Evolutionary conservation across 2,329 filamentous ascomycete genomes (phyloP).

Genomic region (Nemania bipapillata): DNA sequence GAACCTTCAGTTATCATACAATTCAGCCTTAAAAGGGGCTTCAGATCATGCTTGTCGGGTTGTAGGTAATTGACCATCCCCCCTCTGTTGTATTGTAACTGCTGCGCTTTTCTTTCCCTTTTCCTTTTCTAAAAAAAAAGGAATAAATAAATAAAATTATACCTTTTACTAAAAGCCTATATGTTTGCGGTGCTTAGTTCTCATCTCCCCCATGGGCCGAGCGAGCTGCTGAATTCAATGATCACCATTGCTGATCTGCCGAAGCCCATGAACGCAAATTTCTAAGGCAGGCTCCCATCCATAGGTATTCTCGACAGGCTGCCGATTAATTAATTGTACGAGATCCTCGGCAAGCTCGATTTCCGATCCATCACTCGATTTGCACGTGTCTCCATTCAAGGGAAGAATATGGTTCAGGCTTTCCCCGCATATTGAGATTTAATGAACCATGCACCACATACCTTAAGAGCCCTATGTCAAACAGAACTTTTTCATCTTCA

Average conservation of each 20-base stretch:
- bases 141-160: too few species aligned
- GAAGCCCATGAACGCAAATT: slow-evolving; percentile 11
- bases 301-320: slow-evolving; percentile 25
- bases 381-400: slow-evolving; percentile 18
- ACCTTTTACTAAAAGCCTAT: too few species aligned
- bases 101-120: too few species aligned
- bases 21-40: too few species aligned
- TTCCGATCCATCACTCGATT: slow-evolving; percentile 19
- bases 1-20: too few species aligned
- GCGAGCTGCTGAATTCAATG: slow-evolving; percentile 17
- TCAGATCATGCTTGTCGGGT: too few species aligned
- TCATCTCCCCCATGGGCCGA: slow-evolving; percentile 25
- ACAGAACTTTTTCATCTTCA: slow-evolving; percentile 22
- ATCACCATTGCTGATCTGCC: slow-evolving; percentile 24
- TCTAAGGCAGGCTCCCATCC: slow-evolving; percentile 11
- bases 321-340: slow-evolving; percentile 16
- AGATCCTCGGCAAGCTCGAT: slow-evolving; percentile 11
- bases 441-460: slow-evolving; percentile 21
- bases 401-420: slow-evolving; percentile 2
- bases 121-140: too few species aligned
- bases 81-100: too few species aligned
- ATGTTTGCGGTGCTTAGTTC: slow-evolving; percentile 12
- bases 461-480: slow-evolving; percentile 24
- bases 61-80: too few species aligned
- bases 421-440: slow-evolving; percentile 21